These are phyloP conservation scores for Linum lewisii DNA, from an alignment of 345 rosid species.

Conservation along the genomic window DNA sequence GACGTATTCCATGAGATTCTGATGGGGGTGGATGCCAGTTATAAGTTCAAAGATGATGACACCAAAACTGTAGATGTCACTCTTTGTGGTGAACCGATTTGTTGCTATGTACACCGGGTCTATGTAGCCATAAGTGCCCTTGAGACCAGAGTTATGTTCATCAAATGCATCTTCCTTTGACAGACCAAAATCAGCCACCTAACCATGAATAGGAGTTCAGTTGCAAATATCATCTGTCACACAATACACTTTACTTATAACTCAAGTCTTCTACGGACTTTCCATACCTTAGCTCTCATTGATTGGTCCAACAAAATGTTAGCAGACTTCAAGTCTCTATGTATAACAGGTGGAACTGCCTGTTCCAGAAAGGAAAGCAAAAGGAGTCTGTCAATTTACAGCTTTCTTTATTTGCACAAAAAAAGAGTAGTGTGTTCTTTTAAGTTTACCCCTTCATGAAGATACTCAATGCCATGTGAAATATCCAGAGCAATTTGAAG, in stretches of 20 bases:
- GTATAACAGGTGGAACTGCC: conserved; percentile 94
- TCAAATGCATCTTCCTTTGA: conserved; percentile 82
- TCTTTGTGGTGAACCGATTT: conserved; percentile 70
- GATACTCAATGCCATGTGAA: conserved; percentile 90
- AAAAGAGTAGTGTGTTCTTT: neutral
- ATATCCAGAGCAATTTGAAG: conserved; percentile 76
- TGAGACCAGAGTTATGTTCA: conserved; percentile 62
- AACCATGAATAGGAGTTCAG: neutral
- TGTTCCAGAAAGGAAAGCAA: conserved; percentile 22
- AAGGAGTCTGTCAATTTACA: neutral
- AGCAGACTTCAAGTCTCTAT: conserved; percentile 93
- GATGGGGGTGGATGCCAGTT: conserved; percentile 89
- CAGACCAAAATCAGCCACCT: conserved; percentile 97
- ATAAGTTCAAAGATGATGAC: conserved; percentile 85
- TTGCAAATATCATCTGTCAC: conserved; percentile 1
- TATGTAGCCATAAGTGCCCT: conserved; percentile 92
- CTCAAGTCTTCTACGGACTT: neutral
- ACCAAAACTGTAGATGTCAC: conserved; percentile 89
- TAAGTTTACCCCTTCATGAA: conserved; percentile 78
- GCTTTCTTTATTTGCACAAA: neutral
- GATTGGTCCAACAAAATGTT: conserved; percentile 75
- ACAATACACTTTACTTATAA: neutral
- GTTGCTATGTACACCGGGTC: conserved; percentile 80
- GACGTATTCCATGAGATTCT: conserved; percentile 82
- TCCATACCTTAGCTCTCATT: conserved; percentile 80